A percentile compares a stretch with the other conserved stretches of the same genome.
phyloP scores from a whole-genome alignment of 768 basidiomycete species.

The Russula vinacea region DNA sequence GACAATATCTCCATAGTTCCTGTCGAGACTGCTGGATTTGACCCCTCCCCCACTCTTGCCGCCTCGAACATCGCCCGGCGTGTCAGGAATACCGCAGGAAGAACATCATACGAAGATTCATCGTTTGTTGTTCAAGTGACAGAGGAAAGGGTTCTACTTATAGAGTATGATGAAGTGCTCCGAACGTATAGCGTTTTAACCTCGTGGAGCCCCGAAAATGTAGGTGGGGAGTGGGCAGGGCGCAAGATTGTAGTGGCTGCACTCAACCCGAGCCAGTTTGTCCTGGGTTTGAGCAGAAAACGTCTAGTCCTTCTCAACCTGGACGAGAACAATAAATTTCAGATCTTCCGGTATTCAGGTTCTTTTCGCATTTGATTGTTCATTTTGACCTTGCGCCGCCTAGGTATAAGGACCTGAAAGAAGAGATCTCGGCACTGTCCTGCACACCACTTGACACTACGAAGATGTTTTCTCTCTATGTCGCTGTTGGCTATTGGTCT shows the following conservation, averaged over 20 bases:
- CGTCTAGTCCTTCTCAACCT: conserved; percentile 51
- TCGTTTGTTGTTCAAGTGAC: conserved; percentile 74
- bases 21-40: conserved; percentile 43
- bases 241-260: conserved; percentile 64
- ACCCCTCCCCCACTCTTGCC: conserved; percentile 56
- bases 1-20: conserved; percentile 45
- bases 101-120: conserved; percentile 44
- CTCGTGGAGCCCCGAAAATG: conserved; percentile 40
- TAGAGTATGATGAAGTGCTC: conserved; percentile 52
- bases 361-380: neutral
- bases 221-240: conserved; percentile 29
- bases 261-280: conserved; percentile 64
- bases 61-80: conserved; percentile 53
- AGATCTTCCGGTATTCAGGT: conserved; percentile 36
- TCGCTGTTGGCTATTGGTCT: conserved; percentile 77
- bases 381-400: neutral
- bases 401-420: conserved; percentile 23
- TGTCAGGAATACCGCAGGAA: conserved; percentile 26
- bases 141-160: conserved; percentile 48
- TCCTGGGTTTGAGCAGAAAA: conserved; percentile 57
- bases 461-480: conserved; percentile 45
- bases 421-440: conserved; percentile 70
- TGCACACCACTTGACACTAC: conserved; percentile 53
- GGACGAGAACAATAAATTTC: conserved; percentile 40
- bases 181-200: conserved; percentile 44